Conservation (phyloP, 2,329 filamentous ascomycete genomes). For the Colletotrichum limetticola region DNA sequence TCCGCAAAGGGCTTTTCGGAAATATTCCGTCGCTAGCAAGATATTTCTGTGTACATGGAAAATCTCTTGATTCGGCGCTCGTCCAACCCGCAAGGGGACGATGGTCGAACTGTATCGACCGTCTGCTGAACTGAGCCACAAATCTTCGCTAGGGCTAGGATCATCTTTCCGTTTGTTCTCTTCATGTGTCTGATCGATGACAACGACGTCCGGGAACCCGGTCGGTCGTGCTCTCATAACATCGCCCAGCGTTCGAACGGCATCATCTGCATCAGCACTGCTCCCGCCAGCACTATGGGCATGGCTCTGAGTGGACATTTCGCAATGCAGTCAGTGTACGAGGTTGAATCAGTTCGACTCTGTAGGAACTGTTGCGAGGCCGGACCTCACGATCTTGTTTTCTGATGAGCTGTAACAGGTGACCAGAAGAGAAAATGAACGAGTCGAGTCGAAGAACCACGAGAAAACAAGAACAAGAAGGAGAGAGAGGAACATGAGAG, state of each 20-base stretch:
- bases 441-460: background rate
- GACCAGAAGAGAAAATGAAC: background rate
- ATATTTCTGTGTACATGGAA: conserved; percentile 62
- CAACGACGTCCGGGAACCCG: conserved; percentile 49
- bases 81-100: conserved; percentile 57
- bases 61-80: conserved; percentile 51
- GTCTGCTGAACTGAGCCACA: conserved; percentile 61
- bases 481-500: background rate
- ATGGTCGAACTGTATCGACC: conserved; percentile 58
- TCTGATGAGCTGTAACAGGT: background rate
- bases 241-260: conserved; percentile 46
- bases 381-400: background rate
- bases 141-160: conserved; percentile 55
- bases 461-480: background rate
- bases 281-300: background rate
- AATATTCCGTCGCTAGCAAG: conserved; percentile 58
- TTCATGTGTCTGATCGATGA: conserved; percentile 48
- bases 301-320: conserved; percentile 17
- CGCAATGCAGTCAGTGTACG: background rate
- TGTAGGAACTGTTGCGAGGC: background rate
- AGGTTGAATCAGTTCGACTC: background rate
- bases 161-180: conserved; percentile 44
- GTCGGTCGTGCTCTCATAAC: conserved; percentile 53
- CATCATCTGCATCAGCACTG: background rate
- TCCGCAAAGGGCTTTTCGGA: conserved; percentile 59